Percentiles rank a stretch among this genome's conserved stretches.
phyloP scores from a whole-genome alignment of 192 early-diverging fungal species.

The Dispira simplex region DNA sequence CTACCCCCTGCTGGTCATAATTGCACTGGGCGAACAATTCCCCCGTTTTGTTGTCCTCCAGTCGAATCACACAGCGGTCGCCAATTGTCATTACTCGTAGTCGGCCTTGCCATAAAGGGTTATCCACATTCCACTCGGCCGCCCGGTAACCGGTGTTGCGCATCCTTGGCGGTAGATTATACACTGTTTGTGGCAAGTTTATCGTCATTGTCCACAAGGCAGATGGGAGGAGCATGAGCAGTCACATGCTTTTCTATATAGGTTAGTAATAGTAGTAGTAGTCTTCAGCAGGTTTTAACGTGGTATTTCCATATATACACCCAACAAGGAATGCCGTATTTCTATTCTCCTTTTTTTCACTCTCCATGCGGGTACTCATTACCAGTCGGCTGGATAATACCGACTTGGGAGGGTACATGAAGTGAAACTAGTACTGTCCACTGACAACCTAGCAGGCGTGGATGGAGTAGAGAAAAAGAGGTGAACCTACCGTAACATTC shows the following conservation, averaged over 20 bases:
- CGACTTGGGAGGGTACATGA: neutral
- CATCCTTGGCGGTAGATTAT: conserved; percentile 9
- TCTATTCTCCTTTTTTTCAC: neutral
- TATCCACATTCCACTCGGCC: conserved; percentile 64
- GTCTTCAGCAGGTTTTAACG: neutral
- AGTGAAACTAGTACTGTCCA: neutral
- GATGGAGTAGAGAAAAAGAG: neutral
- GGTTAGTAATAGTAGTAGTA: neutral
- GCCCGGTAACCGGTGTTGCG: conserved; percentile 23
- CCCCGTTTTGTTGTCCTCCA: conserved; percentile 52
- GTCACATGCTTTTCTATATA: neutral
- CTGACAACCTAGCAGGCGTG: neutral
- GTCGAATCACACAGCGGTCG: conserved; percentile 47
- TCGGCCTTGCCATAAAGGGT: conserved; percentile 65
- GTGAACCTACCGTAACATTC: conserved; percentile 46
- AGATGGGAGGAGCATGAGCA: neutral
- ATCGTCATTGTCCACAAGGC: too few species aligned
- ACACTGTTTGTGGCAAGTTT: neutral
- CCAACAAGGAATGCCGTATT: neutral
- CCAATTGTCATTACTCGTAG: conserved; percentile 52
- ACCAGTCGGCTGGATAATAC: neutral
- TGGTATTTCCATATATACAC: neutral
- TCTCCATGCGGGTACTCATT: neutral
- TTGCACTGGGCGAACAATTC: conserved; percentile 71
- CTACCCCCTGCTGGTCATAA: conserved; percentile 46